phyloP scores from a whole-genome alignment of 2,329 filamentous ascomycete genomes.

The Sphaerulina musiva region DNA sequence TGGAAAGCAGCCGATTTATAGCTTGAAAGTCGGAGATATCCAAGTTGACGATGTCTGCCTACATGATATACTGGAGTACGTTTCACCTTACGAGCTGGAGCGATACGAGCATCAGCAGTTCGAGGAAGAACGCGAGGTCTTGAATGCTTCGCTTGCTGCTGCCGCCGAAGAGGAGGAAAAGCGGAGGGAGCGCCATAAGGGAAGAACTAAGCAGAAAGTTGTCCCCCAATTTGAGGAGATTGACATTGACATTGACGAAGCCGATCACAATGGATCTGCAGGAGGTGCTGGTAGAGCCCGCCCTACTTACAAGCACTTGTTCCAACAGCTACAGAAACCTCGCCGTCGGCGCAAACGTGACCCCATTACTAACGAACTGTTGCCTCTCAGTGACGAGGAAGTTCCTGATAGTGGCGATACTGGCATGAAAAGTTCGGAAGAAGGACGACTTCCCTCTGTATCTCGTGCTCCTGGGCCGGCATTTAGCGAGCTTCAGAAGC shows the following conservation, averaged over 20 bases:
- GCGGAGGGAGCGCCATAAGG: slow-evolving; percentile 10
- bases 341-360: slow-evolving; percentile 28
- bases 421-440: slow-evolving; percentile 11
- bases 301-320: slow-evolving; percentile 31
- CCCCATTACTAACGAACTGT: slow-evolving; percentile 26
- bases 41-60: slow-evolving; percentile 25
- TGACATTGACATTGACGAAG: slow-evolving; percentile 6
- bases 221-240: slow-evolving; percentile 15
- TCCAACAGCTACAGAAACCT: slow-evolving; percentile 13
- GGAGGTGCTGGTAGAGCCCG: slow-evolving; percentile 28
- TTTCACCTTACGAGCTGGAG: slow-evolving; percentile 32
- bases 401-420: background rate
- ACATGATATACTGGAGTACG: slow-evolving; percentile 31
- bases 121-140: slow-evolving; percentile 23
- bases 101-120: slow-evolving; percentile 32
- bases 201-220: slow-evolving; percentile 21
- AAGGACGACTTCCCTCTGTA: background rate
- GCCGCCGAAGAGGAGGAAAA: slow-evolving; percentile 22
- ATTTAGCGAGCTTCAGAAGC: slow-evolving; percentile 12
- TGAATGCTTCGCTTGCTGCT: slow-evolving; percentile 17
- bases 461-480: background rate
- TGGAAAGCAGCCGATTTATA: slow-evolving; percentile 20
- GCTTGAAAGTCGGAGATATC: slow-evolving; percentile 26
- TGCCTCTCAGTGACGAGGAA: slow-evolving; percentile 28
- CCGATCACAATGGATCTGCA: slow-evolving; percentile 10